Base-by-base conservation (phyloP, 139 green algal species). In the Pycnococcus provasolii region DNA sequence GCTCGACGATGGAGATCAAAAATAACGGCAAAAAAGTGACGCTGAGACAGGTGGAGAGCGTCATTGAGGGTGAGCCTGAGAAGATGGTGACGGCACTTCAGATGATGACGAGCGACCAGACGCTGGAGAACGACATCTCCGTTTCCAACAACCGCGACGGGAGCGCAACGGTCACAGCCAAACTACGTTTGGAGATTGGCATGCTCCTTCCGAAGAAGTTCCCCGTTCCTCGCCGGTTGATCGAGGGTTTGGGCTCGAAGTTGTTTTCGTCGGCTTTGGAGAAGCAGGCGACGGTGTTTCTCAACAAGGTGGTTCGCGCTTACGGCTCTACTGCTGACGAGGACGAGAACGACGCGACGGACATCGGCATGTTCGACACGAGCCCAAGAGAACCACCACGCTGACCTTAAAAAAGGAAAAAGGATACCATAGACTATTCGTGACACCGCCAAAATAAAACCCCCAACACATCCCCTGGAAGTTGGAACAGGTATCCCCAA, bases 141-240 rank as follows among this genome's bases (percentile, higher is more conserved):
- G 48, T 55, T 11, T 55, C 9, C 48, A 55, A 37, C 9, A 11
- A 11, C 48, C 48, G 48, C 48, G 48, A 55, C 48, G 48, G 48
- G 9, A 11, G 11, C 11, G 48, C 48, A 55, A 11, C 9, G 48
- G 9, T 55, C 11, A 37, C 48, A 9, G 11, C 9, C 48, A 11
- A 55, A 9, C 48, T 55, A 11, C 48, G 48, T 9, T 11, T 55
- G 9, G 48, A 55, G 9, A 11, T 55, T 9, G 48, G 48, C 48
- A 55, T 55, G 48, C 48, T 55, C 9, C 48, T 55, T 9, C 48
- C 48, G 9, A 55, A 55, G 48, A 55, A 55, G 48, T 55, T 55
- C 11, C 48, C 48, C 48, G 48, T 11, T 9, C 48, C 48, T 9
- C 9, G 9, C 48, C 9, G 11, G 48, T 11, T 55, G 9, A 55